Evolutionary conservation across 306 rosid genomes (phyloP).

Genomic region (Macrotyloma uniflorum): DNA sequence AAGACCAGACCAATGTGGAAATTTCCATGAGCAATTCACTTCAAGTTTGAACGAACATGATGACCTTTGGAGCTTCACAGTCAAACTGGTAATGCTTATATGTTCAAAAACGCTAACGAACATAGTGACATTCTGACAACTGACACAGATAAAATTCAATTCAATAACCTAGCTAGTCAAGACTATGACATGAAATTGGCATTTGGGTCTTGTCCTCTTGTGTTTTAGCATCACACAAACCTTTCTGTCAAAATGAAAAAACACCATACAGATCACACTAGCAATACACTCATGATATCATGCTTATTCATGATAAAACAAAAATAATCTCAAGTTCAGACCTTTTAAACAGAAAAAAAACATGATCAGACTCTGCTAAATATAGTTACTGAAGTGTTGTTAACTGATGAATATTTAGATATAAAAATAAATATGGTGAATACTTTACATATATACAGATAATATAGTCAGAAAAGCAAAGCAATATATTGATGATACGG

Average conservation of each 20-base stretch:
- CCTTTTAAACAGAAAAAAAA: too few species aligned
- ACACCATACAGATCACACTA: too few species aligned
- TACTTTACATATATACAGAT: too few species aligned
- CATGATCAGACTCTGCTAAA: too few species aligned
- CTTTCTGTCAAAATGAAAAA: too few species aligned
- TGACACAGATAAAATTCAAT: slow-evolving; percentile 29
- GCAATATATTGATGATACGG: slow-evolving; percentile 9
- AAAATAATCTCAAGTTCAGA: too few species aligned
- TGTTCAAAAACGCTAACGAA: slow-evolving; percentile 49
- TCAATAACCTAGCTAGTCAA: not conserved
- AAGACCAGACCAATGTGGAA: slow-evolving; percentile 35
- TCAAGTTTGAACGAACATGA: slow-evolving; percentile 19
- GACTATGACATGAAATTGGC: slow-evolving; percentile 24
- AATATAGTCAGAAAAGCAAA: too few species aligned
- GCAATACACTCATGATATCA: too few species aligned
- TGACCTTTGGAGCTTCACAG: not conserved
- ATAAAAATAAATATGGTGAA: too few species aligned
- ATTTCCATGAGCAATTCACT: not conserved
- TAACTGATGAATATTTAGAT: too few species aligned
- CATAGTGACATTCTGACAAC: slow-evolving; percentile 37
- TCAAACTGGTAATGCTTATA: slow-evolving; percentile 45
- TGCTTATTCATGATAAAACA: too few species aligned
- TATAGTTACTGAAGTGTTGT: too few species aligned
- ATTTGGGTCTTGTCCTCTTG: slow-evolving; percentile 22
- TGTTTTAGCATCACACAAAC: slow-evolving; percentile 2